These are phyloP conservation scores for Penicillium pulvis DNA, from an alignment of 495 filamentous ascomycete genomes.

Conservation along the genomic window DNA sequence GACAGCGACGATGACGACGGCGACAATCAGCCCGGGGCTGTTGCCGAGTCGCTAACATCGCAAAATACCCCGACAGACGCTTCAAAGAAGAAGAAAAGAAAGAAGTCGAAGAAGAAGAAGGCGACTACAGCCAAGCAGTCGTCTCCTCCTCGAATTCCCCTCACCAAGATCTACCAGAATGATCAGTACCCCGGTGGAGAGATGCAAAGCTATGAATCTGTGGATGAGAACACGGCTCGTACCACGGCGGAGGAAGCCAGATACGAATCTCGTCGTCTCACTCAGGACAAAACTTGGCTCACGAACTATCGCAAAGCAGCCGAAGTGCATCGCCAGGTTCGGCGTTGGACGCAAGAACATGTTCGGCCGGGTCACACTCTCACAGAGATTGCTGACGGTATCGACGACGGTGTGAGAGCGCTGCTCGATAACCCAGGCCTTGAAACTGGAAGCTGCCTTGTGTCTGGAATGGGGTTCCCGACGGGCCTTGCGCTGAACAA, in stretches of 20 bases:
- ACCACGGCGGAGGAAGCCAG: conserved; percentile 62
- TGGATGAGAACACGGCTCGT: conserved; percentile 54
- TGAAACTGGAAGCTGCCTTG: conserved; percentile 74
- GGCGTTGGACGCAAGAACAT: conserved; percentile 76
- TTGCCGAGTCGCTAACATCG: conserved; percentile 24
- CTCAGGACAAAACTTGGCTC: conserved; percentile 57
- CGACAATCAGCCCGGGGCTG: conserved; percentile 35
- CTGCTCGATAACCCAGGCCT: conserved; percentile 77
- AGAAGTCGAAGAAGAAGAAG: conserved; percentile 58
- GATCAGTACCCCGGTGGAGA: conserved; percentile 56
- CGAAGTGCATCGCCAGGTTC: conserved; percentile 79
- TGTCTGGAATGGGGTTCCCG: conserved; percentile 87
- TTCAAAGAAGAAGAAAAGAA: conserved; percentile 56
- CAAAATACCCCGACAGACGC: conserved; percentile 11
- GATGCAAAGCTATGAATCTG: conserved; percentile 45
- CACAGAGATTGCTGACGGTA: conserved; percentile 80
- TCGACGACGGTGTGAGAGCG: conserved; percentile 82
- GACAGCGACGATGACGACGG: conserved; percentile 60
- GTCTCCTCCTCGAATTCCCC: conserved; percentile 55
- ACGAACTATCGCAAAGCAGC: conserved; percentile 62
- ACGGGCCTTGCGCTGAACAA: conserved; percentile 85
- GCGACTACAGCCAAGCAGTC: conserved; percentile 43
- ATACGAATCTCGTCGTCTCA: conserved; percentile 46
- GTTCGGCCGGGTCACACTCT: conserved; percentile 82
- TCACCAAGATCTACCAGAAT: conserved; percentile 53